Conservation (phyloP, 2,329 filamentous ascomycete species). For the Pestalotiopsis sp. region DNA sequence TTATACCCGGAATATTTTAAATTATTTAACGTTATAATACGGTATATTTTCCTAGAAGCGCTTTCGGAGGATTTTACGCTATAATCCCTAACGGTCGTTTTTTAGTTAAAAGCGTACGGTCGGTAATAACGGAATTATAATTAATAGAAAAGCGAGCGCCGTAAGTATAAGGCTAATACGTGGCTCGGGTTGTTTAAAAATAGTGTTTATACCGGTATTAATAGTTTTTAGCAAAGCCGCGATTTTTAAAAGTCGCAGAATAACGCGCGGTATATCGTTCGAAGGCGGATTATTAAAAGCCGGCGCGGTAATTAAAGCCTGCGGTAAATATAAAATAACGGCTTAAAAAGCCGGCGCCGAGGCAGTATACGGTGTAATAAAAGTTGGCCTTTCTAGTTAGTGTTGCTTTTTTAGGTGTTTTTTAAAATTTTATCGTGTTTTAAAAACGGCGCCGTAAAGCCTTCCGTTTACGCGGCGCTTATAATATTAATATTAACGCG, state of each 20-base stretch:
- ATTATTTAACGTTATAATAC: background rate
- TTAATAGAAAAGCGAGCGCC: background rate
- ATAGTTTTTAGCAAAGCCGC: background rate
- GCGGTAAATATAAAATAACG: background rate
- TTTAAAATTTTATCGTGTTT: background rate
- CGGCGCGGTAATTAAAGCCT: background rate
- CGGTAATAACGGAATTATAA: background rate
- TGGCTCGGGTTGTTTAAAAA: background rate
- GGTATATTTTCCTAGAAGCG: background rate
- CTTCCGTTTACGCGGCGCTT: background rate
- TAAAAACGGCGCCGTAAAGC: background rate
- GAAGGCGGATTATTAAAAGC: background rate
- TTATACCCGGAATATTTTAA: background rate
- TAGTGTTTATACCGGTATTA: background rate
- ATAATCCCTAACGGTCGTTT: background rate
- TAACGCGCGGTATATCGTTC: background rate
- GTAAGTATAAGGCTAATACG: background rate
- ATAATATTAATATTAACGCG: background rate
- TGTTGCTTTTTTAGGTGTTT: background rate
- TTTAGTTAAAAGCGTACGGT: background rate
- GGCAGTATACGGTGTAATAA: background rate
- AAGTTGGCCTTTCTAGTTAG: background rate
- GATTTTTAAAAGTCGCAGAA: background rate
- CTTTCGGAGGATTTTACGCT: background rate
- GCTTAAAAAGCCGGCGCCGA: background rate